Base-by-base conservation (phyloP, 345 rosid genomes). In the Lepidium aucheri region DNA sequence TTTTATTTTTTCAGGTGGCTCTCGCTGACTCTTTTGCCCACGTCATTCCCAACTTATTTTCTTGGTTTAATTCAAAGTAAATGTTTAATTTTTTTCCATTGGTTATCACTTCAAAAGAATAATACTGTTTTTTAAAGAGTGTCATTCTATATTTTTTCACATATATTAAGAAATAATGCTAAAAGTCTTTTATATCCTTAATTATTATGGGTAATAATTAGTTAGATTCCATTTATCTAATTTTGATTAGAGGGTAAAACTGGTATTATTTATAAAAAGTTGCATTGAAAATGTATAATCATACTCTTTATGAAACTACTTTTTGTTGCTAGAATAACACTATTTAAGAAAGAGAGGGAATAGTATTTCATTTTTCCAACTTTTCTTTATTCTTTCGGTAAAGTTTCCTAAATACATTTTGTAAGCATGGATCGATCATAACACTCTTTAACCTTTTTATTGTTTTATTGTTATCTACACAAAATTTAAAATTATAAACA, bases 11-110 rank as follows among this genome's bases (percentile, higher is more conserved):
- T 73, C 68, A 73, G 77, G 72, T 73, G 77, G 43, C 72, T 73
- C 77, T 66, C 72, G 72, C 77, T 66, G 77, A 73, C 77, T 73
- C 72, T 60, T 61, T 52, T 52, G 67, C 72, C 35, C 17, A 66
- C 77, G 67, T 73, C 77, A 59, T 11, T 52, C 63, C 61, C 77
- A 73, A 73, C 67, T 66, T 73, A 11, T 49, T 42, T 5, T 16
- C 44, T 16, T 33, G 0, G 13, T 44, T 24, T 2, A n/a, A 18
- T 28, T 28, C 53, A 20, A 35, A 10, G 16, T 18, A 28, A 28
- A 28, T 17, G 20, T 63, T 45, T 22, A n/a, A 28, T 6, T 13
- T 22, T 22, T 28, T 42, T 71, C 35, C 22, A 52, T 51, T 61
- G 46, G 53, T 42, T 51, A 28, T 50, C 18, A 53, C 12, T 16